Conservation (phyloP, 805 yeast genomes). For the Yarrowia hollandica region DNA sequence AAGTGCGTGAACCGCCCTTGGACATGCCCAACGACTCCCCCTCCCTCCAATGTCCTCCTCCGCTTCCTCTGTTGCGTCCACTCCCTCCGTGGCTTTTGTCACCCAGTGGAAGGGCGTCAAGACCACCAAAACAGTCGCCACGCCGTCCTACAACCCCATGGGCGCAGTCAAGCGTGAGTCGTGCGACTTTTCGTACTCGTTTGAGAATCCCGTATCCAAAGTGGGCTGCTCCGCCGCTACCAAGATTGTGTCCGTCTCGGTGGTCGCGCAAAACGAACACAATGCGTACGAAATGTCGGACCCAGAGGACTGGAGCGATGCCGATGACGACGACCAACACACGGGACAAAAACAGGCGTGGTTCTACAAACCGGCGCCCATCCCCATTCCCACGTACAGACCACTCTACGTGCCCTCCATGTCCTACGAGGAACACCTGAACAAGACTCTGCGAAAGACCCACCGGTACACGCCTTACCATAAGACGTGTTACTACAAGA, state of each 20-base stretch:
- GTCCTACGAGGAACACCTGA: not conserved
- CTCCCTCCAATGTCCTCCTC: too few species aligned
- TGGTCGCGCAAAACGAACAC: not conserved
- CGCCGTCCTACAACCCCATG: not conserved
- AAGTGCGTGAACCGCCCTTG: not conserved
- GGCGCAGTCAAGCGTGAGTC: not conserved
- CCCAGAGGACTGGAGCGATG: slow-evolving; percentile 14
- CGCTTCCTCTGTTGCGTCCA: not conserved
- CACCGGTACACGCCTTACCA: not conserved
- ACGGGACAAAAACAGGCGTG: not conserved
- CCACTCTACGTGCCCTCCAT: not conserved
- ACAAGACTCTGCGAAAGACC: not conserved
- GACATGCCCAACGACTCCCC: not conserved
- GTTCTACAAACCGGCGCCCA: not conserved
- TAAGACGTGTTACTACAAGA: not conserved
- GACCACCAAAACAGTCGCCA: not conserved
- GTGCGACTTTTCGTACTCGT: not conserved
- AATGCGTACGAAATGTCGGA: not conserved
- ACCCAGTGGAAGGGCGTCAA: not conserved
- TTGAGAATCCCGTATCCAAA: not conserved
- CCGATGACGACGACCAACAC: not conserved
- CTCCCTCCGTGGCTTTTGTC: not conserved
- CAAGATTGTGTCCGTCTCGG: not conserved
- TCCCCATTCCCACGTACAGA: not conserved
- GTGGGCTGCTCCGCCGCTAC: not conserved